Percentiles rank a stretch among this genome's conserved stretches.
Conservation (phyloP, 768 basidiomycete species). For the Suillus discolor region DNA sequence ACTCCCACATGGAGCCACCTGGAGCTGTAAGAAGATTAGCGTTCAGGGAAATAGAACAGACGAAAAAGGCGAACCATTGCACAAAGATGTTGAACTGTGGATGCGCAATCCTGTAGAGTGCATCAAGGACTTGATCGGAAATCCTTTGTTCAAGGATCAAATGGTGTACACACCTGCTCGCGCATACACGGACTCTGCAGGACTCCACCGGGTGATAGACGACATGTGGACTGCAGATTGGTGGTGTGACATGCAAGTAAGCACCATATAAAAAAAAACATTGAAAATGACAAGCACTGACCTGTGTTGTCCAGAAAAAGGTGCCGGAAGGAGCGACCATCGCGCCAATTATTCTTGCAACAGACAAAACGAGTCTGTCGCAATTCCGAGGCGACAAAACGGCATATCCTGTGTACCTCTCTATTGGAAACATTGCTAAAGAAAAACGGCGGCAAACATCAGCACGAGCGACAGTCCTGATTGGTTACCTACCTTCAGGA, state of each 20-base stretch:
- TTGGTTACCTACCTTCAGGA: slow-evolving; percentile 13
- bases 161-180: too few species aligned
- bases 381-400: slow-evolving; percentile 35
- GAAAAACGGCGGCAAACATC: slow-evolving; percentile 12
- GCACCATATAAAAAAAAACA: too few species aligned
- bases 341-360: too few species aligned
- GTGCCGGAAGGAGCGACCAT: too few species aligned
- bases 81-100: slow-evolving; percentile 30
- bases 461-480: slow-evolving; percentile 11
- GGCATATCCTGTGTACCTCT: slow-evolving; percentile 29
- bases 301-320: too few species aligned
- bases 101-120: background rate
- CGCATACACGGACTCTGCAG: too few species aligned
- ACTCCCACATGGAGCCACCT: slow-evolving; percentile 22
- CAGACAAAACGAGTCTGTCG: slow-evolving; percentile 47
- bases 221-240: too few species aligned
- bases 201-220: too few species aligned
- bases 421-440: slow-evolving; percentile 28
- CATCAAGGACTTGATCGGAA: too few species aligned
- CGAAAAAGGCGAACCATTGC: slow-evolving; percentile 9
- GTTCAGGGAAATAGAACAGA: slow-evolving; percentile 22
- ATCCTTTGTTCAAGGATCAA: too few species aligned
- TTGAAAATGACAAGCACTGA: too few species aligned
- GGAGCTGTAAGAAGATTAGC: slow-evolving; percentile 23
- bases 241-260: too few species aligned